A percentile compares a stretch with the other conserved stretches of the same genome.
Evolutionary conservation across 495 filamentous ascomycete genomes (phyloP).

Genomic region (Penicillium chermesinum): DNA sequence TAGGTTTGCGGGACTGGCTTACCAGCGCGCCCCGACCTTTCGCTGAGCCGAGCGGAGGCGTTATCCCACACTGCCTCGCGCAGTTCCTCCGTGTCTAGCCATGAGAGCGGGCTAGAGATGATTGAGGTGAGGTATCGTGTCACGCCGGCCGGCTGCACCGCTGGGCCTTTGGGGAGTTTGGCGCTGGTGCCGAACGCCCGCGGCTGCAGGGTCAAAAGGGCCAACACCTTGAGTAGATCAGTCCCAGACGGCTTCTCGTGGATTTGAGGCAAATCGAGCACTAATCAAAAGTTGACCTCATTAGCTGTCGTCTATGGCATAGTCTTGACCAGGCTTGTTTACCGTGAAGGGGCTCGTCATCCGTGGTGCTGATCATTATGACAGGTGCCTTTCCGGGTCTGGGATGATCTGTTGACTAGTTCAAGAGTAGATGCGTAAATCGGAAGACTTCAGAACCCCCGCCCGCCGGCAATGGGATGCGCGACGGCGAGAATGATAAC

Average conservation of each 20-base stretch:
- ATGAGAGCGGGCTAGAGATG: slow-evolving; percentile 65
- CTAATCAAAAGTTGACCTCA: slow-evolving; percentile 31
- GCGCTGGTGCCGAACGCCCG: slow-evolving; percentile 28
- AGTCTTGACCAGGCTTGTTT: slow-evolving; percentile 13
- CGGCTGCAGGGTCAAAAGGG: slow-evolving; percentile 41
- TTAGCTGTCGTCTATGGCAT: slow-evolving; percentile 26
- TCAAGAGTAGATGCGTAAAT: too few relatives aligned
- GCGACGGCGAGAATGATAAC: not conserved
- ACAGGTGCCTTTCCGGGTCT: not conserved
- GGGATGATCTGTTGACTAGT: not conserved
- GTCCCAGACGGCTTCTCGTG: slow-evolving; percentile 45
- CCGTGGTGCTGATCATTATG: slow-evolving; percentile 35
- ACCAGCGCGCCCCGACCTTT: slow-evolving; percentile 74
- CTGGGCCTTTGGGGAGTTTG: slow-evolving; percentile 27
- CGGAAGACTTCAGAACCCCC: not conserved
- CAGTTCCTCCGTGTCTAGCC: slow-evolving; percentile 67
- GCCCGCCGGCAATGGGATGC: not conserved
- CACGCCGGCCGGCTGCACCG: slow-evolving; percentile 37
- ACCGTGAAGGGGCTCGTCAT: slow-evolving; percentile 44
- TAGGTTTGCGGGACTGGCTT: slow-evolving; percentile 1
- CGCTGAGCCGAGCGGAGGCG: slow-evolving; percentile 70
- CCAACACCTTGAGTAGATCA: slow-evolving; percentile 40
- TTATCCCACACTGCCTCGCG: slow-evolving; percentile 74
- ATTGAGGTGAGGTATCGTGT: slow-evolving; percentile 68
- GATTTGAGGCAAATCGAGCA: slow-evolving; percentile 51